Evolutionary conservation across 2,329 filamentous ascomycete species (phyloP), one percentile per base, ranked within the genome.

Genomic region (Tympanopsis confertula): DNA sequence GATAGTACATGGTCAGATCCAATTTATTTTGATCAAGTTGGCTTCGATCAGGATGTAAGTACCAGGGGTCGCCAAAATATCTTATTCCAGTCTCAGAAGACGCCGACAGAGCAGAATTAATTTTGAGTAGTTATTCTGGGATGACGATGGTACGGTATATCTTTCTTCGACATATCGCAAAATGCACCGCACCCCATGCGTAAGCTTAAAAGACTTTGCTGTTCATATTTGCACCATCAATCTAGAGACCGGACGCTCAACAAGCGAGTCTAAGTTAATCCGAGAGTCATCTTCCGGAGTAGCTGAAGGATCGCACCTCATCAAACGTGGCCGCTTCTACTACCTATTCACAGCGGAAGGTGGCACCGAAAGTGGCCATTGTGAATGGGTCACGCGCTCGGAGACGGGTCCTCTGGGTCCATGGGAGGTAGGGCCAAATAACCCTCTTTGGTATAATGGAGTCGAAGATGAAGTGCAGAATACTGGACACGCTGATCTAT

Each of bases 21-120:
- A 0, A 51, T 69, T 0, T 71, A 65, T 42, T 71, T 74, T 43
- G 69, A 73, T 38, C 65, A 69, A 32, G 57, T 65, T 1, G 68
- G 68, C 2, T 70, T 71, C 38, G 67, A 72, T 42, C 68, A 71
- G 48, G 68, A 70, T 49, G 65, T 68, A 47, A 45, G 55, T 53
- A 20, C 7, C 19, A 19, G 5, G 3, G 5, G 33, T 17, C 29
- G 10, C 29, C 4, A 7, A 20, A 29, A 15, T 19, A 2, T 19
- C 5, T 17, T n/a, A n/a, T n/a, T n/a, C n/a, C n/a, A n/a, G n/a
- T n/a, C n/a, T n/a, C n/a, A n/a, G n/a, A n/a, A n/a, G n/a, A n/a
- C 24, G n/a, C 10, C 10, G 24, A 28, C 24, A 10, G 10, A 28
- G 3, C 15, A 35, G 33, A n/a, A 10, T 5, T 10, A 18, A 17